Base-by-base conservation (phyloP, 345 rosid species). In the Syzygium oleosum region DNA sequence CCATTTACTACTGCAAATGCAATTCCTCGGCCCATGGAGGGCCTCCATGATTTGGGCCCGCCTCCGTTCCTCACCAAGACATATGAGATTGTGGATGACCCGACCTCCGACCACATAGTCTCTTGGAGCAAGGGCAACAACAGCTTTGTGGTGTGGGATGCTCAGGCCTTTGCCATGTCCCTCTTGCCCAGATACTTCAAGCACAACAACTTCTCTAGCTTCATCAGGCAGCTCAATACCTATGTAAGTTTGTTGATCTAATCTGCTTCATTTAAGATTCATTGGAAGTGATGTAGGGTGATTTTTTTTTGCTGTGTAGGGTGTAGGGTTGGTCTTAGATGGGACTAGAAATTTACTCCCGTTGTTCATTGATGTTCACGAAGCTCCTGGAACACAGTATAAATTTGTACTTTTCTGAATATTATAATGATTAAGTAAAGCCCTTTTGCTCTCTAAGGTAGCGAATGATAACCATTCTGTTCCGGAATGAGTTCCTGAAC, bases 191-290 rank as follows among this genome's bases (percentile, higher is more conserved):
- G 85, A 90, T 92, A 87, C 92, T 95, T 95, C 91, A 95, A 95
- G 91, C 98, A 95, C 93, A 94, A 90, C 86, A 95, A 95, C 90
- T 95, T 94, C 94, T 95, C 98, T 17, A 95, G 98, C 92, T 95
- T 95, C 90, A 94, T 94, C 85, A 92, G 98, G 88, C 97, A 95
- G 90, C 97, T 95, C 87, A 94, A 94, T 85, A 95, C 98, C 49
- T 95, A 95, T 89, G 98, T 95, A 87, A 93, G 97, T 91, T 85
- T 61, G 23, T 19, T 51, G 23, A 73, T 73, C 25, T 19, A 34
- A 73, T 73, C 73, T 19, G 12, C 27, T 38, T 34, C 49, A 41
- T 73, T 73, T 38, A 21, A 10, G 80, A 73, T 38, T 73, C 19
- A 73, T 11, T 19, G 9, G 80, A 19, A 34, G 49, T 19, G 80